These are phyloP conservation scores for Postia placenta DNA, from an alignment of 768 basidiomycete species.

Conservation along the genomic window DNA sequence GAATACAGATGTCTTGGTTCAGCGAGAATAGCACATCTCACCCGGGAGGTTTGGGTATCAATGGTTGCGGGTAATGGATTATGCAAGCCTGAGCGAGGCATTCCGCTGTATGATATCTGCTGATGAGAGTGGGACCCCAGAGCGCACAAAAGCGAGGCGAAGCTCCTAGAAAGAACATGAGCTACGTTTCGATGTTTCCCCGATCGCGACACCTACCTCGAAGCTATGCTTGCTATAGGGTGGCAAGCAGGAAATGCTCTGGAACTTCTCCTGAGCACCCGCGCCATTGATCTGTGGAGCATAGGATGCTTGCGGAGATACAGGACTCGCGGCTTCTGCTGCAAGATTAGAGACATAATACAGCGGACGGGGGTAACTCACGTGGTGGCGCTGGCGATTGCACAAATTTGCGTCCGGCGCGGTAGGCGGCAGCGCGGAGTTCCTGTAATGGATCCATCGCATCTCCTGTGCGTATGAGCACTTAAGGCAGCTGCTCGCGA, in stretches of 20 bases:
- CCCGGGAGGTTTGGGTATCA: neutral
- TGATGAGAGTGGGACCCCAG: slow-evolving; percentile 41
- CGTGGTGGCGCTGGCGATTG: neutral
- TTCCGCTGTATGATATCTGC: slow-evolving; percentile 23
- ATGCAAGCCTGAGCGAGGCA: slow-evolving; percentile 6
- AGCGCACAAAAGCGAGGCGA: slow-evolving; percentile 38
- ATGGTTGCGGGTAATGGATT: neutral
- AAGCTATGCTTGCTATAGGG: slow-evolving; percentile 39
- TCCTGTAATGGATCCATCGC: slow-evolving; percentile 10
- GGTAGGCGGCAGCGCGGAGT: slow-evolving; percentile 11
- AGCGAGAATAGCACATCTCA: too few species aligned
- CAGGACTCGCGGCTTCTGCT: neutral
- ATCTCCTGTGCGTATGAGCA: too few species aligned
- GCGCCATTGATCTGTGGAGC: neutral
- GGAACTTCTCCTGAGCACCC: slow-evolving; percentile 21
- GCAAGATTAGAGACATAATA: neutral
- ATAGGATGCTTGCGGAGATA: neutral
- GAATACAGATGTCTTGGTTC: too few species aligned
- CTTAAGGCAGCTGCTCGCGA: neutral
- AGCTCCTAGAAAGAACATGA: slow-evolving; percentile 35
- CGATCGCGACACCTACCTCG: slow-evolving; percentile 33
- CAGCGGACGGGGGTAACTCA: slow-evolving; percentile 4
- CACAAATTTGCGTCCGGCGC: slow-evolving; percentile 1
- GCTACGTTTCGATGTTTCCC: neutral
- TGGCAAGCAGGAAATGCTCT: slow-evolving; percentile 32